Percentiles rank a stretch among this genome's conserved stretches.
phyloP scores from a whole-genome alignment of 805 yeast species.

The Dipodascopsis tothii region DNA sequence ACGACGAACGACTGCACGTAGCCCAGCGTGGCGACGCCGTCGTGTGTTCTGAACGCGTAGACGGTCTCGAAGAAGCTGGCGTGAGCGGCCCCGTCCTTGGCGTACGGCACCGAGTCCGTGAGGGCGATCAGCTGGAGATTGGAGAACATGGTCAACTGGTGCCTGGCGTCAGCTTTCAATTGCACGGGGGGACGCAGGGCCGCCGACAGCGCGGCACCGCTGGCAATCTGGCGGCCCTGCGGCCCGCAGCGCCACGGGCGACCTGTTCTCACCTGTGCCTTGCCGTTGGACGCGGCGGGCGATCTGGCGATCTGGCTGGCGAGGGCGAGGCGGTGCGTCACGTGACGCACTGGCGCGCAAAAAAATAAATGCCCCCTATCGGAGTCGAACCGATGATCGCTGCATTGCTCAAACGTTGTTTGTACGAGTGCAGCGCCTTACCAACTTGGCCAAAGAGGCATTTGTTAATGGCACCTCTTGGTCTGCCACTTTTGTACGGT shows the following conservation, averaged over 20 bases:
- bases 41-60: slow-evolving; percentile 27
- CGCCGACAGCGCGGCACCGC: too few species aligned
- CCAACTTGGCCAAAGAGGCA: slow-evolving; percentile 25
- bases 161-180: too few species aligned
- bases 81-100: background rate
- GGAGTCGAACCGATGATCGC: slow-evolving; percentile 25
- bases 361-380: slow-evolving; percentile 19
- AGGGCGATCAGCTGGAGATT: slow-evolving; percentile 14
- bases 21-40: slow-evolving; percentile 25
- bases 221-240: too few species aligned
- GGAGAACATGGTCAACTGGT: too few species aligned
- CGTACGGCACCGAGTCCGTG: slow-evolving; percentile 18
- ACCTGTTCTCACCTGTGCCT: too few species aligned
- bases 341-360: background rate
- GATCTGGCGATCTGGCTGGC: too few species aligned
- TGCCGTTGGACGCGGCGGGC: too few species aligned
- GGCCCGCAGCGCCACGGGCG: too few species aligned
- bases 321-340: too few species aligned
- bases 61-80: slow-evolving; percentile 1
- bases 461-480: too few species aligned
- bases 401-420: slow-evolving; percentile 6
- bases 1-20: slow-evolving; percentile 25
- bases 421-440: slow-evolving; percentile 25
- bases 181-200: too few species aligned
- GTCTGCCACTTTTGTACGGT: too few species aligned